Base-by-base conservation (phyloP, 1,284 basidiomycete species). In the Trametes pubescens region DNA sequence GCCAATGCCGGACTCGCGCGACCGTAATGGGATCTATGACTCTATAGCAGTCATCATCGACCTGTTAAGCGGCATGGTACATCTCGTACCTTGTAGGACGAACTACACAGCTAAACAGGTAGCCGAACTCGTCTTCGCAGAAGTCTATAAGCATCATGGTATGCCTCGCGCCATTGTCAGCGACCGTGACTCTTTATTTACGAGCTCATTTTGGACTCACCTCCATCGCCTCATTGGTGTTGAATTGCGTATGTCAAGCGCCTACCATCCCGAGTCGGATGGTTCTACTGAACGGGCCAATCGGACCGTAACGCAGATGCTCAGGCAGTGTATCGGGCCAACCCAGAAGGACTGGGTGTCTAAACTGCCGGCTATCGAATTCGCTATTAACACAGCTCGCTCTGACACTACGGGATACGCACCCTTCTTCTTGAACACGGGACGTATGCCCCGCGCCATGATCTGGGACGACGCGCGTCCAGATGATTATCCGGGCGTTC, bases 251-350 rank as follows among this genome's bases (percentile, higher is more conserved):
- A 76, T 84, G 76, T 82, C 78, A 0, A 78, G 77, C 8, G 68
- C 79, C 0, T 84, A 78, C 51, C 82, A 84, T 60, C 82, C 81
- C 0, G 70, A 84, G 55, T 78, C 75, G 0, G 80, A 82, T 59
- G 79, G 80, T 0, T 64, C 74, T 0, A 80, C 77, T 0, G 79
- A 82, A 65, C 48, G 2, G 74, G 55, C 55, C 32, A 57, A 57
- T 16, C 55, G 55, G 5, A 57, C 44, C 1, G 55, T 57, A 2
- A 57, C 70, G 2, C 77, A 80, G 40, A 79, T 81, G 74, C 56
- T 82, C 2, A 47, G 78, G 0, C 71, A 75, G 34, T 76, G 73
- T 35, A 67, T 82, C 1, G 40, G 34, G 0, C 49, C 59, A 0
- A 67, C 72, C 11, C 79, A 81, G 55, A 73, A 65, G 35, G 76